Base-by-base conservation (phyloP, 2,329 filamentous ascomycete genomes). In the Onygenales sp. region DNA sequence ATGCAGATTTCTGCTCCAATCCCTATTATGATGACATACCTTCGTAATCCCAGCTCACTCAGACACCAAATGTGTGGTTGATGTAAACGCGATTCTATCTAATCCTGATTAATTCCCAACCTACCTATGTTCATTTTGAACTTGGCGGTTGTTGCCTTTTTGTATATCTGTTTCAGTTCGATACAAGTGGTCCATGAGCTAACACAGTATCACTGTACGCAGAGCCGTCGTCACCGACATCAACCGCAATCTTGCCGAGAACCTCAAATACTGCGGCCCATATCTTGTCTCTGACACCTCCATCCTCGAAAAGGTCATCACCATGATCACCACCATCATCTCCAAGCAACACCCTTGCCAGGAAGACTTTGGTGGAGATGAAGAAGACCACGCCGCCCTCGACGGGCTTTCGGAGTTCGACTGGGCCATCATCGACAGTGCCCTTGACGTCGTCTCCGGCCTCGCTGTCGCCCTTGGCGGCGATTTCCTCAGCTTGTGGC, bases 11-110 rank as follows among this genome's bases (percentile, higher is more conserved):
- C 69, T n/a, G 37, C 14, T n/a, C 42, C 21, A 13, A 11, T 48
- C 42, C 44, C 46, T 42, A 36, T 52, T 65, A 85, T 89, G 90
- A 96, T 96, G 90, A 95, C 74, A 78, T 81, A 77, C 73, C 76
- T 82, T 84, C 88, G 88, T 91, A 91, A 92, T 92, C 92, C 90
- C 91, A 96, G 91, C 91, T 96, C 92, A 96, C 91, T 95, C 88
- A 88, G 87, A 97, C 85, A 81, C 76, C 75, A 80, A 76, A 80
- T 74, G 69, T 83, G 87, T 83, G 83, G 75, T 84, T 95, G 89
- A 87, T 89, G 88, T 85, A 85, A 93, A 94, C 74, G 77, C 89
- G 86, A 80, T 82, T 74, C 78, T 70, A 63, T 67, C 58, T 62
- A 69, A 66, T 63, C 57, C 62, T 62, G 47, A 50, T 42, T 45